Evolutionary conservation across 345 rosid species (phyloP), one percentile per base, ranked within the genome.

Genomic region (Durio zibethinus): DNA sequence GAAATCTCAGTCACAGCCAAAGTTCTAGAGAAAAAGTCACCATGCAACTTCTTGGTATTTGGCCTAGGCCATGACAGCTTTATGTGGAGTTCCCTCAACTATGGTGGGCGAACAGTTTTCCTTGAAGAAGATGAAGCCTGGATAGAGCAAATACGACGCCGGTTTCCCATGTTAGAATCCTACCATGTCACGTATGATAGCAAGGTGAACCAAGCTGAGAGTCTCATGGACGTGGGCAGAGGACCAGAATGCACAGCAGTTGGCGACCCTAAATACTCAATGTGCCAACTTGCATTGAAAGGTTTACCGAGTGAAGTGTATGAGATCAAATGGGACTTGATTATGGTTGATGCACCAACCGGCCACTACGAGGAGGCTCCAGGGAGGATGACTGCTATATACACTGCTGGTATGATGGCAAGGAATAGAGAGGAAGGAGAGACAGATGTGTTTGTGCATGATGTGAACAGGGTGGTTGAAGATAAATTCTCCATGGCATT

Each of bases 301-400:
- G 88, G 87, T 10, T 88, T 93, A 70, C 99, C 99, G 0, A 78
- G 75, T 7, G 91, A 87, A 25, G 86, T 93, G 2, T 93, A 93
- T 69, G 91, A 89, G 10, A 31, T 52, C 7, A 92, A 87, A 53
- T 94, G 98, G 98, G 97, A 94, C 83, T 45, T 94, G 85, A 94
- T 93, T 48, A 94, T 94, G 97, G 96, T 93, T 76, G 98, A 94
- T 67, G 97, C 99, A 21, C 98, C 99, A 0, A 94, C 99, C 0
- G 99, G 98, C 79, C 93, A 86, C 65, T 86, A 87, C 25, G 88
- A 88, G 11, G 89, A 82, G 33, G 91, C 99, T 11, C 99, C 98
- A 7, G 98, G 99, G 82, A 74, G 99, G 78, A 93, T 94, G 99
- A 80, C 79, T 5, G 97, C 97, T 14, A 91, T 93, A 4, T 94